Conservation (phyloP, 2,329 filamentous ascomycete genomes). For the Botrytis aclada region DNA sequence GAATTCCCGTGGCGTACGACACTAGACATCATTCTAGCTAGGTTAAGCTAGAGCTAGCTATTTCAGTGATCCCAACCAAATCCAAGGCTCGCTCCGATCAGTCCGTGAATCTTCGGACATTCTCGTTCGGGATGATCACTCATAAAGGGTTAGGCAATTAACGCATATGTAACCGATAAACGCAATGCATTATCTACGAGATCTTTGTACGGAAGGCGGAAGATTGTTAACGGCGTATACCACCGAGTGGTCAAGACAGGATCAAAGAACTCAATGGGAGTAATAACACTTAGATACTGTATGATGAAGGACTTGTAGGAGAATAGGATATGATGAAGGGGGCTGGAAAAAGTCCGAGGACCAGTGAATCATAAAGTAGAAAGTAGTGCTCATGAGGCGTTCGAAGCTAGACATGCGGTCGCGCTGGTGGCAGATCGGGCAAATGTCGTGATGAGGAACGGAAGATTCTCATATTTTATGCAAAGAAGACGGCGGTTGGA, state of each 20-base stretch:
- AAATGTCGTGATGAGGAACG: conserved; percentile 15
- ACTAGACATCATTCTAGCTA: background rate
- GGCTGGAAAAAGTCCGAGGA: conserved; percentile 5
- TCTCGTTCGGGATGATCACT: background rate
- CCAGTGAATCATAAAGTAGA: background rate
- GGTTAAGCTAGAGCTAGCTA: background rate
- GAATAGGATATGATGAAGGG: background rate
- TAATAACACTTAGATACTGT: background rate
- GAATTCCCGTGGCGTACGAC: background rate
- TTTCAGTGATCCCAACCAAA: background rate
- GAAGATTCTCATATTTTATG: conserved; percentile 6
- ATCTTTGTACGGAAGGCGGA: background rate
- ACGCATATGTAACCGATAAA: background rate
- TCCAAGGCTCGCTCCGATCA: background rate
- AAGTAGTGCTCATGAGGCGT: conserved; percentile 8
- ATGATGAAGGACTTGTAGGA: background rate
- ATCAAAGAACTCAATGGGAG: background rate
- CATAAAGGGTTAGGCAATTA: background rate
- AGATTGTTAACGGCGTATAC: background rate
- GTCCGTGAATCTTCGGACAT: background rate
- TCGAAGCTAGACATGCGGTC: conserved; percentile 12
- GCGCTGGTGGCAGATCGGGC: conserved; percentile 15
- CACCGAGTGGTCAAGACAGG: background rate
- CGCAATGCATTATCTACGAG: background rate
- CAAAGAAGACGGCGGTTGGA: conserved; percentile 13